A percentile compares a stretch with the other conserved stretches of the same genome.
Evolutionary conservation across 768 basidiomycete genomes (phyloP).

Genomic region (Auricularia sp.): DNA sequence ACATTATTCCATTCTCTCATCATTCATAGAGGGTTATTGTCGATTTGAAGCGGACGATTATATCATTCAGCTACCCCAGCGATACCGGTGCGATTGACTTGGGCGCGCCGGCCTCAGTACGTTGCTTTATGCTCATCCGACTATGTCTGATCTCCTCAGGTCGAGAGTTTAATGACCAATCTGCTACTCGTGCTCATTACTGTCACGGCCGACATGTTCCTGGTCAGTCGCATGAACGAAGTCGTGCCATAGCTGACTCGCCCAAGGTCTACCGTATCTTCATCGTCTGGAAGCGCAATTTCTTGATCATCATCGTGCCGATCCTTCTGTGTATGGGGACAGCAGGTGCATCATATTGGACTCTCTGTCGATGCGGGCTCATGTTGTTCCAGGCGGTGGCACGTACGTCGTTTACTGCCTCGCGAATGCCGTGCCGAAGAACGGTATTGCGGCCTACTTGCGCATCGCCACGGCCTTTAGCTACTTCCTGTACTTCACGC

Average conservation of each 20-base stretch:
- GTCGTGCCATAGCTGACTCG: background rate
- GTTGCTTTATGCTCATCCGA: background rate
- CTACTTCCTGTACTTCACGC: background rate
- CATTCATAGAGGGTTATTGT: background rate
- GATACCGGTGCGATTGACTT: background rate
- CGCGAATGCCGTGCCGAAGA: background rate
- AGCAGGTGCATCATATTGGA: slow-evolving; percentile 13
- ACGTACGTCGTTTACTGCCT: background rate
- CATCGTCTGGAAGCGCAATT: slow-evolving; percentile 24
- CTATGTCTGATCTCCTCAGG: background rate
- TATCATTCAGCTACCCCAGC: background rate
- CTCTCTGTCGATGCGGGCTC: background rate
- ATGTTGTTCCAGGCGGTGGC: background rate
- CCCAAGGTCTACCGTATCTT: slow-evolving; percentile 23
- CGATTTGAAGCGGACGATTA: background rate
- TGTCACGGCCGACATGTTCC: background rate
- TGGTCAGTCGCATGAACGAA: background rate
- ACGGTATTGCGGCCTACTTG: background rate
- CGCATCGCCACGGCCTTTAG: background rate
- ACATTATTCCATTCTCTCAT: background rate
- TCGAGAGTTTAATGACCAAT: background rate
- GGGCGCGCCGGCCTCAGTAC: background rate
- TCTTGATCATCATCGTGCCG: slow-evolving; percentile 21
- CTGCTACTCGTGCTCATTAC: background rate
- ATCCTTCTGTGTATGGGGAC: slow-evolving; percentile 22